Evolutionary conservation across 2,329 filamentous ascomycete genomes (phyloP).

Genomic region (Coniochaeta sp.): DNA sequence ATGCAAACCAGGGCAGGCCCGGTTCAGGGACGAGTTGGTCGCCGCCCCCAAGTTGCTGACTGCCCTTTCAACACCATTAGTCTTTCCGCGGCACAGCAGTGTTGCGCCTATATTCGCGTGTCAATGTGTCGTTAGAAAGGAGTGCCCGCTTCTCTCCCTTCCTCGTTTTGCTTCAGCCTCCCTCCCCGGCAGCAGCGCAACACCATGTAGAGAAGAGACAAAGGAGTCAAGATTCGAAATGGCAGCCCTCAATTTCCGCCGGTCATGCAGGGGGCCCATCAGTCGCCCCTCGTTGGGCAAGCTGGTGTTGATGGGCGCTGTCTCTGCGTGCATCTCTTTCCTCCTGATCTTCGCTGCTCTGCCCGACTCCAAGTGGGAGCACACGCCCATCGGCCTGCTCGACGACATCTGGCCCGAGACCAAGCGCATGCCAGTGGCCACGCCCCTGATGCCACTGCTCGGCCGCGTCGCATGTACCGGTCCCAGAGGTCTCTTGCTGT

Average conservation of each 20-base stretch:
- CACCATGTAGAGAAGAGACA: too few species aligned
- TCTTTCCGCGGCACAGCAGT: too few species aligned
- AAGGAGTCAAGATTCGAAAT: not conserved
- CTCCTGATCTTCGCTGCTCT: not conserved
- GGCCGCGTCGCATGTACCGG: constrained; percentile 18
- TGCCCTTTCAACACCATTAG: too few species aligned
- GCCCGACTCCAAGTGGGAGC: not conserved
- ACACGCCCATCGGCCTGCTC: not conserved
- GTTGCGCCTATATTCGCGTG: too few species aligned
- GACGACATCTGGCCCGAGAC: not conserved
- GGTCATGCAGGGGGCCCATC: not conserved
- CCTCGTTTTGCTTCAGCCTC: too few species aligned
- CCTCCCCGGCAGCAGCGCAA: too few species aligned
- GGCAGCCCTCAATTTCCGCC: not conserved
- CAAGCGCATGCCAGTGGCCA: constrained; percentile 14
- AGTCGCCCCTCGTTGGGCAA: not conserved
- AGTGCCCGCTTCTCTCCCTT: too few species aligned
- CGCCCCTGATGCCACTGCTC: constrained; percentile 12
- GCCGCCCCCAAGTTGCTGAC: too few species aligned
- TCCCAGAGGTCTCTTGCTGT: constrained; percentile 17
- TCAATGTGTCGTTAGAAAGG: too few species aligned
- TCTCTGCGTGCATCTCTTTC: not conserved
- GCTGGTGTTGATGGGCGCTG: not conserved
- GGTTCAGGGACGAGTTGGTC: too few species aligned
- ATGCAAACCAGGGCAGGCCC: too few species aligned